Conservation (phyloP, 768 basidiomycete genomes). For the Sarcodon aspratus region DNA sequence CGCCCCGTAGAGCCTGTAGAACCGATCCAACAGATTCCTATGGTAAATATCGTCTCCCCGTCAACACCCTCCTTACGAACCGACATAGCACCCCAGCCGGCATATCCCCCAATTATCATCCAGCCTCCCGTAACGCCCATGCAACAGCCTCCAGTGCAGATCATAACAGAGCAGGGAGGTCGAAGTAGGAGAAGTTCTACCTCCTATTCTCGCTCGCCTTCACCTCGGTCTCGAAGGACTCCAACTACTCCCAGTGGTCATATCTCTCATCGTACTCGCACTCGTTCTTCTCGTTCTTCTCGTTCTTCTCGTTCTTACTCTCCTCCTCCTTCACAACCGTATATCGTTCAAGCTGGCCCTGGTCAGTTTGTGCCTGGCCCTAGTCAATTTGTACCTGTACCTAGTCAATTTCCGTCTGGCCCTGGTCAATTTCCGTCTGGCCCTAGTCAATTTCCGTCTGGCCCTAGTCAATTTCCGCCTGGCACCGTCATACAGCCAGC, state of each 20-base stretch:
- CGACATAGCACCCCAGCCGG: not conserved
- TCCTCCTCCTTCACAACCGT: not conserved
- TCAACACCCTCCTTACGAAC: not conserved
- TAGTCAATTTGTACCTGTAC: no score
- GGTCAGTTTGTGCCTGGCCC: no score
- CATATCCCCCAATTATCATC: conserved; percentile 1
- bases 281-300: conserved; percentile 2
- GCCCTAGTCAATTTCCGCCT: no score
- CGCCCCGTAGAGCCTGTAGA: not conserved
- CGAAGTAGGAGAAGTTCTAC: conserved; percentile 4
- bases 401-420: no score
- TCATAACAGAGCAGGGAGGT: not conserved
- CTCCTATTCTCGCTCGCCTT: conserved; percentile 14
- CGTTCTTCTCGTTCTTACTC: not conserved
- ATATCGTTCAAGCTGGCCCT: no score
- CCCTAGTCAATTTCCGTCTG: no score
- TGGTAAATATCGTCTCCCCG: not conserved
- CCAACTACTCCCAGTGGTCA: no score
- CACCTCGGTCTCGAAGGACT: conserved; percentile 1
- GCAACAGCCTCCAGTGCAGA: not conserved
- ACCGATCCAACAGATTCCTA: not conserved
- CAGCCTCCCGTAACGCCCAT: not conserved
- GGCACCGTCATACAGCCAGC: no score
- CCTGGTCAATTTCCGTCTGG: no score
- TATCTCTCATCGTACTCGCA: no score